Percentiles rank a stretch among this genome's conserved stretches.
Conservation (phyloP, 345 rosid species). For the Acer campestre region DNA sequence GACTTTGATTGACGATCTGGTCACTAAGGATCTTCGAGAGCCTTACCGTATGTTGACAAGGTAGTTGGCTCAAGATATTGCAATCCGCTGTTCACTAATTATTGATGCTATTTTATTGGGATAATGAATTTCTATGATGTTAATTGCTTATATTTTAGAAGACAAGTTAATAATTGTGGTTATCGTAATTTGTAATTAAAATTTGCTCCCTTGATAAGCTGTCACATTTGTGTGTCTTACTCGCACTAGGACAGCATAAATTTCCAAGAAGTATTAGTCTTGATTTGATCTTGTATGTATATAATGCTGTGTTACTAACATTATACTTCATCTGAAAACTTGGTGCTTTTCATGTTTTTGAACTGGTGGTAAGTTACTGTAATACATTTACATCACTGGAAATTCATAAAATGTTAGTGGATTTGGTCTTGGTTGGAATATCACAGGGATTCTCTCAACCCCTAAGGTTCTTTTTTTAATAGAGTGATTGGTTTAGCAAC, state of each 20-base stretch:
- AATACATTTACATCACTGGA: neutral
- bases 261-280: neutral
- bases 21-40: constrained; percentile 96
- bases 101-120: neutral
- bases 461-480: neutral
- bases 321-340: neutral
- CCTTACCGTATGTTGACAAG: constrained; percentile 98
- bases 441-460: neutral
- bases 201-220: neutral
- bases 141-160: constrained; percentile 6
- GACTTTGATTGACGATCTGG: constrained; percentile 89
- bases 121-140: neutral
- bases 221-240: neutral
- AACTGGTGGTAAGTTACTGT: neutral
- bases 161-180: neutral
- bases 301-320: neutral
- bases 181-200: neutral
- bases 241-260: neutral
- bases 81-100: neutral
- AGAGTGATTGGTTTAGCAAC: neutral
- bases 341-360: neutral
- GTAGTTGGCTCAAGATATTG: constrained; percentile 32
- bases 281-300: neutral
- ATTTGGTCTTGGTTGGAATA: neutral
- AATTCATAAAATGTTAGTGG: neutral